Percentiles rank a stretch among this genome's conserved stretches.
Evolutionary conservation across 2,329 filamentous ascomycete species (phyloP).

Genomic region (Rhexocercosporidium sp.): DNA sequence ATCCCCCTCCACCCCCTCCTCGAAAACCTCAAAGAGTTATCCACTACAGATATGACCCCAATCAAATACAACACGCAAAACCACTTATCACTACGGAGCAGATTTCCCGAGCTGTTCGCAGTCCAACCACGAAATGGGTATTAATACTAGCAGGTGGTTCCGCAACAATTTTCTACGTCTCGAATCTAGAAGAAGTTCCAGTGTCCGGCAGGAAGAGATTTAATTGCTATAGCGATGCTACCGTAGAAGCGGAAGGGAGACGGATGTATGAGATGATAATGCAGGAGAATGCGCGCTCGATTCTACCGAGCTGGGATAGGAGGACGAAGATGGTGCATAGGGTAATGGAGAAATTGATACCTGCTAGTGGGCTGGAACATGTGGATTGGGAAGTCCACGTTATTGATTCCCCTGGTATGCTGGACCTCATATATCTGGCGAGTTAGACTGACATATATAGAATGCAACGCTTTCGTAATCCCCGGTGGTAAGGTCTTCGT

Average conservation of each 20-base stretch:
- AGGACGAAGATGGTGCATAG: slow-evolving; percentile 61
- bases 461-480: slow-evolving; percentile 76
- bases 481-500: slow-evolving; percentile 84
- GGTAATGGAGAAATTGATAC: slow-evolving; percentile 70
- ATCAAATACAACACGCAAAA: slow-evolving; percentile 32
- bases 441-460: slow-evolving; percentile 22
- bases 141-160: slow-evolving; percentile 47
- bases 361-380: slow-evolving; percentile 64
- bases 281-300: slow-evolving; percentile 55
- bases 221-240: slow-evolving; percentile 66
- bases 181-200: slow-evolving; percentile 74
- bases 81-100: slow-evolving; percentile 48
- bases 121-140: slow-evolving; percentile 45
- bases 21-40: slow-evolving; percentile 15
- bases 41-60: slow-evolving; percentile 30
- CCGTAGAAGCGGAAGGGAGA: slow-evolving; percentile 59
- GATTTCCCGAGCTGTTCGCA: slow-evolving; percentile 43
- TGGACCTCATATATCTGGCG: background rate
- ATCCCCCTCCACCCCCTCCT: slow-evolving; percentile 13
- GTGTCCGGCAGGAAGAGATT: slow-evolving; percentile 75
- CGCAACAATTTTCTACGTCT: slow-evolving; percentile 62
- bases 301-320: slow-evolving; percentile 63
- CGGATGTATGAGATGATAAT: slow-evolving; percentile 63
- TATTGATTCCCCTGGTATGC: slow-evolving; percentile 66
- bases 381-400: slow-evolving; percentile 75